Evolutionary conservation across 371 early-diverging fungal species (phyloP).

Genomic region (Circinella umbellata): DNA sequence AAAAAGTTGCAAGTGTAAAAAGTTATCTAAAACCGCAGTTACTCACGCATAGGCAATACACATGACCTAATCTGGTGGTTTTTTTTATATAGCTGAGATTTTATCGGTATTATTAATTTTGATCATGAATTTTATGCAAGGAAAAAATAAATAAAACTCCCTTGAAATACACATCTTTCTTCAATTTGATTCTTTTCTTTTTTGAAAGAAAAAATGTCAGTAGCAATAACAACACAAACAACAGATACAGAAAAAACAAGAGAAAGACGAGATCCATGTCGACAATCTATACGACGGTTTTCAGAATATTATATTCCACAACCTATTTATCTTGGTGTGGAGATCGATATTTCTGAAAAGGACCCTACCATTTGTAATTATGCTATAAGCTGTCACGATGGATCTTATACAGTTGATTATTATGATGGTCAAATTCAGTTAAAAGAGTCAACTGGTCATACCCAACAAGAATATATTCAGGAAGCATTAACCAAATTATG

Average conservation of each 20-base stretch:
- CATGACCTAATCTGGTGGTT: background rate
- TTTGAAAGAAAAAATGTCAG: background rate
- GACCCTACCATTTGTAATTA: constrained; percentile 29
- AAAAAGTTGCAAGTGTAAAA: too few relatives aligned
- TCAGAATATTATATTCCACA: constrained; percentile 40
- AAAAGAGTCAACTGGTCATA: constrained; percentile 16
- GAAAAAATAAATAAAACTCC: too few relatives aligned
- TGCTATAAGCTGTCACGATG: constrained; percentile 62
- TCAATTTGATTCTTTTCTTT: constrained; percentile 2
- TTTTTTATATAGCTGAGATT: background rate
- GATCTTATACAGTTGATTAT: constrained; percentile 56
- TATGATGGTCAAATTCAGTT: constrained; percentile 34
- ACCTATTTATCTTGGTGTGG: constrained; percentile 65
- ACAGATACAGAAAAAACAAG: too few relatives aligned
- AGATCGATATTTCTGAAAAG: constrained; percentile 48
- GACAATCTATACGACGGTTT: constrained; percentile 31
- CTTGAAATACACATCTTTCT: background rate
- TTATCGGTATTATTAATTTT: background rate
- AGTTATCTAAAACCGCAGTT: too few relatives aligned
- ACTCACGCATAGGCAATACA: too few relatives aligned
- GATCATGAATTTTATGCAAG: too few relatives aligned
- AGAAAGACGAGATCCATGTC: constrained; percentile 25
- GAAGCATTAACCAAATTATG: constrained; percentile 41
- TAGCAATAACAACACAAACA: constrained; percentile 18
- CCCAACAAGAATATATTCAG: constrained; percentile 20